Evolutionary conservation across 2,329 filamentous ascomycete genomes (phyloP).

Genomic region (Ilyonectria destructans): DNA sequence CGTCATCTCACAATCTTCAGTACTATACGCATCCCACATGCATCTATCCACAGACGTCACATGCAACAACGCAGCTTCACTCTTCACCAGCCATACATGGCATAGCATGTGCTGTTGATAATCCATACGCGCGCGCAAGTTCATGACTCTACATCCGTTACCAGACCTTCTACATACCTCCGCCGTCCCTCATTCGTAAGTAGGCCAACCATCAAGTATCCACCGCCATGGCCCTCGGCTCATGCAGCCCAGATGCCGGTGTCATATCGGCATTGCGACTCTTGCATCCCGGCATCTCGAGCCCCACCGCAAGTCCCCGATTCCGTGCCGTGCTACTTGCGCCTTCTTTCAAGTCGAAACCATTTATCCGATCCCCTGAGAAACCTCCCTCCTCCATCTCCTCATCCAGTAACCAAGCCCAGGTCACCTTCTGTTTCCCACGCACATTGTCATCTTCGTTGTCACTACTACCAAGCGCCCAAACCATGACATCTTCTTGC

Average conservation of each 20-base stretch:
- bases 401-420: slow-evolving; percentile 4
- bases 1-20: slow-evolving; percentile 16
- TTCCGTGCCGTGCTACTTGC: background rate
- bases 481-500: slow-evolving; percentile 1
- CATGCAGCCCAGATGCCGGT: slow-evolving; percentile 23
- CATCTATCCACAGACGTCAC: slow-evolving; percentile 5
- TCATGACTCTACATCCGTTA: background rate
- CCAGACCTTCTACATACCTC: background rate
- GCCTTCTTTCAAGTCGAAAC: background rate
- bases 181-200: background rate
- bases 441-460: background rate
- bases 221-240: slow-evolving; percentile 27
- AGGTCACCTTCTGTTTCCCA: background rate
- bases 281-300: slow-evolving; percentile 1
- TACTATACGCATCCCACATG: background rate
- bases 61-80: slow-evolving; percentile 15
- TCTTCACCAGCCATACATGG: slow-evolving; percentile 11
- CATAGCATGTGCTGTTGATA: slow-evolving; percentile 15
- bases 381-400: slow-evolving; percentile 5
- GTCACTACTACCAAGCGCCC: background rate
- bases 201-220: slow-evolving; percentile 6
- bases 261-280: slow-evolving; percentile 21
- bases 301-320: slow-evolving; percentile 4
- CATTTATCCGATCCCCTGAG: slow-evolving; percentile 11
- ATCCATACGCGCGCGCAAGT: slow-evolving; percentile 8